phyloP scores from a whole-genome alignment of 2,329 filamentous ascomycete species.

The Hansfordia pulvinata region DNA sequence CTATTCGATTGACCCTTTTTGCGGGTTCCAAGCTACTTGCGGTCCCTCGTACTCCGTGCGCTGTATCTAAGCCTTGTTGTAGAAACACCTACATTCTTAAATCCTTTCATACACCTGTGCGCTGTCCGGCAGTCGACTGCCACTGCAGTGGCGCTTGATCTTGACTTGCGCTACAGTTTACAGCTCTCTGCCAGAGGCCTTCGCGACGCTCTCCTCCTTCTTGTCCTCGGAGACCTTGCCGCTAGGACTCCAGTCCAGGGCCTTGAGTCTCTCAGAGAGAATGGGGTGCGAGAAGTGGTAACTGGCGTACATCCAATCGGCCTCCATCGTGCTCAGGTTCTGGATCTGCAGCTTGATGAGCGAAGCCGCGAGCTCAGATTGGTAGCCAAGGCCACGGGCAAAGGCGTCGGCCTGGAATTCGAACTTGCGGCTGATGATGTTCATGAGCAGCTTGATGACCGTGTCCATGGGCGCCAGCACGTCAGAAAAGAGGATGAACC shows the following conservation, averaged over 20 bases:
- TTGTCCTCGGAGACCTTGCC: slow-evolving; percentile 38
- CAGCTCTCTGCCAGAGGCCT: not conserved
- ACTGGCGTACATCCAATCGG: slow-evolving; percentile 94
- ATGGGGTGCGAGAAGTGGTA: slow-evolving; percentile 99
- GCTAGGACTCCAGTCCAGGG: slow-evolving; percentile 72
- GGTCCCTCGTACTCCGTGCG: no score
- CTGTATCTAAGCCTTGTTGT: no score
- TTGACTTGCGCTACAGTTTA: no score
- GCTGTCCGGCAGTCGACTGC: no score
- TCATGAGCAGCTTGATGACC: slow-evolving; percentile 91
- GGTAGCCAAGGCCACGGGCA: slow-evolving; percentile 72
- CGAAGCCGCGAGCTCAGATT: slow-evolving; percentile 67
- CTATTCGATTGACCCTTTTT: no score
- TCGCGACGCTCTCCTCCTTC: slow-evolving; percentile 18
- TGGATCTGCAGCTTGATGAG: slow-evolving; percentile 97
- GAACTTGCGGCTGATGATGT: slow-evolving; percentile 84
- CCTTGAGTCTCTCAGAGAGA: slow-evolving; percentile 81
- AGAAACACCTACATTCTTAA: no score
- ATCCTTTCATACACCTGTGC: no score
- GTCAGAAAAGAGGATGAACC: slow-evolving; percentile 94
- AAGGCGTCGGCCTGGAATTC: slow-evolving; percentile 96
- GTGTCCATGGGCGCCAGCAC: slow-evolving; percentile 90
- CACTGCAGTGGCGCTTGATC: no score
- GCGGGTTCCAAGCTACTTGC: no score
- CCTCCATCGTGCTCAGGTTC: slow-evolving; percentile 97